A percentile compares a stretch with the other conserved stretches of the same genome.
Conservation (phyloP, 768 basidiomycete genomes). For the Boletus rex-veris region DNA sequence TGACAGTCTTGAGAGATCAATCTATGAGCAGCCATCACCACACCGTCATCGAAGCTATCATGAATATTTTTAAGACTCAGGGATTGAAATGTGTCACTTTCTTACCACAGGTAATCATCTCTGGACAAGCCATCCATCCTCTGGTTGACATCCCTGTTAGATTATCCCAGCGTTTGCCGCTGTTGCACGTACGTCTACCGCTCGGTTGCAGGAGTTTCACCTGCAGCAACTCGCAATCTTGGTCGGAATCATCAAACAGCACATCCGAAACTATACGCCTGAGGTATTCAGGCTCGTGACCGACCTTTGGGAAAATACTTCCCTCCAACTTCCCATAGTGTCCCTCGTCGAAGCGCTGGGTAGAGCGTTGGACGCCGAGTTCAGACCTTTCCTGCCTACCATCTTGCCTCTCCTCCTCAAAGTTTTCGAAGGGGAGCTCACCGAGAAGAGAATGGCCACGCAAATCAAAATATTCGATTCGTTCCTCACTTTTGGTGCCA, state of each 20-base stretch:
- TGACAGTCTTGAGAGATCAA: slow-evolving; percentile 85
- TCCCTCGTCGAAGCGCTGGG: slow-evolving; percentile 90
- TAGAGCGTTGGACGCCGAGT: slow-evolving; percentile 92
- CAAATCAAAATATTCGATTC: slow-evolving; percentile 94
- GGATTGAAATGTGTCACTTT: slow-evolving; percentile 95
- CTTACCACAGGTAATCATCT: slow-evolving; percentile 70
- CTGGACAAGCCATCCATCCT: neutral
- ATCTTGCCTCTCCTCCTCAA: slow-evolving; percentile 87
- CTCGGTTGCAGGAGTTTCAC: slow-evolving; percentile 88
- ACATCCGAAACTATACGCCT: slow-evolving; percentile 87
- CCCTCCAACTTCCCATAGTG: slow-evolving; percentile 88
- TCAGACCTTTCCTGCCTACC: slow-evolving; percentile 91
- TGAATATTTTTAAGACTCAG: slow-evolving; percentile 99
- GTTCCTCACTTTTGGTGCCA: slow-evolving; percentile 90
- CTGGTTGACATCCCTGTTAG: slow-evolving; percentile 34
- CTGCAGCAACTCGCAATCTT: slow-evolving; percentile 94
- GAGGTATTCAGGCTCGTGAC: slow-evolving; percentile 82
- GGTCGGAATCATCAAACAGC: slow-evolving; percentile 94
- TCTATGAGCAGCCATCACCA: slow-evolving; percentile 85
- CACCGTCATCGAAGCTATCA: slow-evolving; percentile 93
- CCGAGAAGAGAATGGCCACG: slow-evolving; percentile 70
- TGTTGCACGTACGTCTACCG: slow-evolving; percentile 78
- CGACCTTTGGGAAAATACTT: slow-evolving; percentile 84
- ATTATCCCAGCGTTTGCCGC: slow-evolving; percentile 94
- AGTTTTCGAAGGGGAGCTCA: slow-evolving; percentile 85